A percentile compares a stretch with the other conserved stretches of the same genome.
Conservation (phyloP, 805 yeast genomes). For the Candida rishiriensis region DNA sequence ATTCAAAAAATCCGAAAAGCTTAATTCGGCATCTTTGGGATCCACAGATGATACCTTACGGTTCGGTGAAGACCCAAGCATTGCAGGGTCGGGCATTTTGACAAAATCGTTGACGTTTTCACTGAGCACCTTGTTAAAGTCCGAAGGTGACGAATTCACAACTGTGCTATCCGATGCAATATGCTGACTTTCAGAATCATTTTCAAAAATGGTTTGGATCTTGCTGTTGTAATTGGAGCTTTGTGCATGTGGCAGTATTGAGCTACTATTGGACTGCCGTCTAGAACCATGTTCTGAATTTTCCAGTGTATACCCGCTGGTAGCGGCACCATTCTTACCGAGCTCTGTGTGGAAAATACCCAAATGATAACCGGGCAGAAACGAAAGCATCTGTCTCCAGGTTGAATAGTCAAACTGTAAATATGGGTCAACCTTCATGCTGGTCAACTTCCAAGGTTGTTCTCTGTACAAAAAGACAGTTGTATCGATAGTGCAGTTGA, state of each 20-base stretch:
- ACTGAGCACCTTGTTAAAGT: not conserved
- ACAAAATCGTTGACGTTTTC: not conserved
- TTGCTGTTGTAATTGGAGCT: not conserved
- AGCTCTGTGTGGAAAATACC: not conserved
- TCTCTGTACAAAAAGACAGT: slow-evolving; percentile 74
- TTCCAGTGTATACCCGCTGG: not conserved
- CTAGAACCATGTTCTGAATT: not conserved
- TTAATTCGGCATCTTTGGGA: slow-evolving; percentile 13
- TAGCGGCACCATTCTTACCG: not conserved
- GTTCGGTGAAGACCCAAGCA: not conserved
- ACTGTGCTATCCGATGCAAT: not conserved
- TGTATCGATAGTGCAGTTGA: slow-evolving; percentile 75
- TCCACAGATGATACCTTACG: slow-evolving; percentile 7
- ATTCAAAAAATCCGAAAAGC: slow-evolving; percentile 14
- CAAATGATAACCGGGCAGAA: slow-evolving; percentile 25
- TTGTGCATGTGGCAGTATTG: no score
- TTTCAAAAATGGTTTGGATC: not conserved
- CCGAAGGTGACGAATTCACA: not conserved
- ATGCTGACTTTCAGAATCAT: not conserved
- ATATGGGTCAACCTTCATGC: slow-evolving; percentile 20
- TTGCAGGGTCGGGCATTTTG: not conserved
- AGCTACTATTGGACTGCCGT: no score
- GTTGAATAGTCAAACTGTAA: slow-evolving; percentile 9
- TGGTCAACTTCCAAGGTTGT: slow-evolving; percentile 59
- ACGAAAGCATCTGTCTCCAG: slow-evolving; percentile 21